Conservation (phyloP, 257 asterid species). For the Scutellaria baicalensis region DNA sequence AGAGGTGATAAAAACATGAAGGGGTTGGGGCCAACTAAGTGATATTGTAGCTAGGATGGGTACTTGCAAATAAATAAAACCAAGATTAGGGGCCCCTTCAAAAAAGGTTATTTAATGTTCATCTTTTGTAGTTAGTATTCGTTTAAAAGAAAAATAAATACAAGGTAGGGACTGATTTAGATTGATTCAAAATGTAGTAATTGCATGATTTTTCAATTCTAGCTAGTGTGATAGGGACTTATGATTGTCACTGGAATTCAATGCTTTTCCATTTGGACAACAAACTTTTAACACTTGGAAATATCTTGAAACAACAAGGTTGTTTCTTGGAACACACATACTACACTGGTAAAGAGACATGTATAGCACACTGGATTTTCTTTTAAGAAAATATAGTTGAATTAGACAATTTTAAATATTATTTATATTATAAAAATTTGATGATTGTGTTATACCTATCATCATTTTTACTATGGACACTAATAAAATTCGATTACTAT, state of each 20-base stretch:
- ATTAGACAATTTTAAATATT: too few species aligned
- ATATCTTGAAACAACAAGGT: neutral
- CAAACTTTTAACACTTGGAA: neutral
- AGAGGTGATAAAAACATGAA: neutral
- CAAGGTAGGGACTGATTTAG: conserved; percentile 1
- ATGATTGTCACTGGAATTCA: neutral
- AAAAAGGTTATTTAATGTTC: neutral
- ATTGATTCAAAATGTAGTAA: neutral
- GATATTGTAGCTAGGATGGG: neutral
- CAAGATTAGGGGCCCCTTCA: conserved; percentile 6
- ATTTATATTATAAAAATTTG: too few species aligned
- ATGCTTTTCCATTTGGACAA: neutral
- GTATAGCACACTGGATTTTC: too few species aligned
- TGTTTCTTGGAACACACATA: neutral
- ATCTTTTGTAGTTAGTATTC: neutral
- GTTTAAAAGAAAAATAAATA: neutral
- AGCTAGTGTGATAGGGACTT: conserved; percentile 9
- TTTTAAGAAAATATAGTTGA: too few species aligned
- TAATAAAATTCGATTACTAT: too few species aligned
- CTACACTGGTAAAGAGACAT: too few species aligned
- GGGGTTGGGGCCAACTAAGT: conserved; percentile 13
- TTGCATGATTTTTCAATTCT: neutral
- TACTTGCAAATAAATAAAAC: neutral
- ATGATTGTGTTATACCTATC: too few species aligned
- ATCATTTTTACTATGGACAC: too few species aligned